Evolutionary conservation across 1,284 basidiomycete genomes (phyloP).

Genomic region (Austropuccinia psidii): DNA sequence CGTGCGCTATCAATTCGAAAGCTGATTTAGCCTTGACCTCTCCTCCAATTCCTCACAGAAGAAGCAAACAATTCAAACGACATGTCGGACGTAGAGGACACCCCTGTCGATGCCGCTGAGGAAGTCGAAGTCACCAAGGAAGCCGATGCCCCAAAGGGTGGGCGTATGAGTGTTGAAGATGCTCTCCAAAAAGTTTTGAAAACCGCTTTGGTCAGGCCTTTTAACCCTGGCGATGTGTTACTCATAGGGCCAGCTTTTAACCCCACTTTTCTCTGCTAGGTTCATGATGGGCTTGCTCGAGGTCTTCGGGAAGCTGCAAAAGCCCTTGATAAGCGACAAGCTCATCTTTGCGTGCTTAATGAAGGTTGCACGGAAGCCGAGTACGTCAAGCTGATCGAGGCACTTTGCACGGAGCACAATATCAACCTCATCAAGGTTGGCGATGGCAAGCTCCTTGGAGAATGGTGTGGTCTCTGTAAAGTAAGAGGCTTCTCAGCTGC

Average conservation of each 20-base stretch:
- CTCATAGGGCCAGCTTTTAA: background rate
- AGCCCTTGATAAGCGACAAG: slow-evolving; percentile 32
- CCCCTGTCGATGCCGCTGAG: slow-evolving; percentile 45
- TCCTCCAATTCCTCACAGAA: too few relatives aligned
- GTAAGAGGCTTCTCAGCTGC: background rate
- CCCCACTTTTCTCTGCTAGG: background rate
- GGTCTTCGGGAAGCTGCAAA: slow-evolving; percentile 33
- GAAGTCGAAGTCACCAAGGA: slow-evolving; percentile 64
- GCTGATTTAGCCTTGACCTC: too few relatives aligned
- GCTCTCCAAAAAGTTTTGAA: slow-evolving; percentile 75
- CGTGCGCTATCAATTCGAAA: too few relatives aligned
- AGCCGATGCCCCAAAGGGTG: slow-evolving; percentile 68
- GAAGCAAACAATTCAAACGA: slow-evolving; percentile 16
- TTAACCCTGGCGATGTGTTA: background rate
- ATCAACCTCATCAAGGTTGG: slow-evolving; percentile 36
- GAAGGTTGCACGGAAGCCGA: slow-evolving; percentile 31
- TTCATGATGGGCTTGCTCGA: slow-evolving; percentile 33
- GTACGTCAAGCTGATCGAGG: slow-evolving; percentile 35
- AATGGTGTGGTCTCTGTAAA: slow-evolving; percentile 36
- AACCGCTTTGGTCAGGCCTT: slow-evolving; percentile 38
- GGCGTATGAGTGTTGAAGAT: slow-evolving; percentile 92
- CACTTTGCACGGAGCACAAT: slow-evolving; percentile 35
- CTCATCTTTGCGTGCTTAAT: slow-evolving; percentile 34
- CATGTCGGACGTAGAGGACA: slow-evolving; percentile 38
- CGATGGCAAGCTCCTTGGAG: slow-evolving; percentile 31